Conservation (phyloP, 805 yeast species). For the Kodamaea sagamina region DNA sequence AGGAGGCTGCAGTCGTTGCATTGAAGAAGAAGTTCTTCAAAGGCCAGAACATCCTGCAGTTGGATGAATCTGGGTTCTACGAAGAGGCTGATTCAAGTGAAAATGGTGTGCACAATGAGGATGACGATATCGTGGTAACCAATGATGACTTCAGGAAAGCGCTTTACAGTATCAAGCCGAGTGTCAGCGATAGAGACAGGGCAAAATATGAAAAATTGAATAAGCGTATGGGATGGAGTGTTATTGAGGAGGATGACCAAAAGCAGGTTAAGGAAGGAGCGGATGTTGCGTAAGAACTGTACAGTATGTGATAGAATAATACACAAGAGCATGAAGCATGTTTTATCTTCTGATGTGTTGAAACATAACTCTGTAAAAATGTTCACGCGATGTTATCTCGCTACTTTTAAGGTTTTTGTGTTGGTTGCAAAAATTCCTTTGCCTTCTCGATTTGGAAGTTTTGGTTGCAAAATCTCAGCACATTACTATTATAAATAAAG, state of each 20-base stretch:
- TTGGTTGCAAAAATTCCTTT: conserved; percentile 6
- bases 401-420: no score
- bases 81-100: conserved; percentile 24
- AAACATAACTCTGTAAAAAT: not conserved
- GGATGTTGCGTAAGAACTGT: not conserved
- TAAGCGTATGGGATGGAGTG: conserved; percentile 73
- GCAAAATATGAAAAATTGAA: conserved; percentile 72
- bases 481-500: conserved; percentile 6
- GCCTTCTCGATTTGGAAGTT: not conserved
- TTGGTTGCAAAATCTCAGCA: conserved; percentile 3
- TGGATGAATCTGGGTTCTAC: conserved; percentile 39
- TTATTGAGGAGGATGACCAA: conserved; percentile 31
- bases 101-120: conserved; percentile 15
- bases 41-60: conserved; percentile 40
- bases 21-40: conserved; percentile 70
- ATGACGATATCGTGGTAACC: conserved; percentile 54
- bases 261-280: conserved; percentile 13
- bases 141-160: conserved; percentile 70
- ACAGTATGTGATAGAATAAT: not conserved
- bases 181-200: conserved; percentile 86
- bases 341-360: not conserved
- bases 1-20: conserved; percentile 93
- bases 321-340: not conserved
- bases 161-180: conserved; percentile 75
- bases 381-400: no score